Evolutionary conservation across 208 protist species (phyloP).

Genomic region (Naegleria lovaniensis): DNA sequence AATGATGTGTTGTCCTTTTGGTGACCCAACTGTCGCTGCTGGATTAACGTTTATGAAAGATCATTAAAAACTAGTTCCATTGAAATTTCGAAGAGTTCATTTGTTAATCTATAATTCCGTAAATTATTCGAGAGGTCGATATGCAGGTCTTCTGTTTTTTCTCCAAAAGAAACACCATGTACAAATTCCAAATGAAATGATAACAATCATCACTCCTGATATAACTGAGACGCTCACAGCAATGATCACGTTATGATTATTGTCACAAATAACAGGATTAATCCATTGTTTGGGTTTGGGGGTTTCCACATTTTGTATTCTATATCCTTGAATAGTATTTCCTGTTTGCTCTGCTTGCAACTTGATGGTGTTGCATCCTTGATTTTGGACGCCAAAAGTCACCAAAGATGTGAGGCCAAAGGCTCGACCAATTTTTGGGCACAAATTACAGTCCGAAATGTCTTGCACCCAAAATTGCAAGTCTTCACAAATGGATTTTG

Average conservation of each 20-base stretch:
- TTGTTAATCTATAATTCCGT: too few species aligned
- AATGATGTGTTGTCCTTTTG: neutral
- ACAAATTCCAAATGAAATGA: too few species aligned
- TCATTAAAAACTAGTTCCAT: neutral
- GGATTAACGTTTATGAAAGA: neutral
- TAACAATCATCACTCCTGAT: too few species aligned
- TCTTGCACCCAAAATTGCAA: neutral
- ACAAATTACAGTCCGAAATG: neutral
- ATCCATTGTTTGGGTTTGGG: too few species aligned
- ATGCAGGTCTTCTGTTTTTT: too few species aligned
- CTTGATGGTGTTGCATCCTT: neutral
- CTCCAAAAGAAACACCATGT: too few species aligned
- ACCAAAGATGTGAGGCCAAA: neutral
- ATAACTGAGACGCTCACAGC: too few species aligned
- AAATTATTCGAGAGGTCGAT: too few species aligned
- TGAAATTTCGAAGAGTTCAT: too few species aligned
- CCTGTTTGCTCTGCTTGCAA: neutral
- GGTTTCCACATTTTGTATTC: too few species aligned
- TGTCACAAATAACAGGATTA: neutral
- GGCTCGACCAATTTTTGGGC: neutral
- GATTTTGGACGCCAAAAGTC: neutral
- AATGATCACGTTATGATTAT: neutral
- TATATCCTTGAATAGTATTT: neutral
- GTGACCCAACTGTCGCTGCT: neutral
- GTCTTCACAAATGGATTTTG: neutral